phyloP scores from a whole-genome alignment of 805 yeast genomes.

The Myxozyma kluyveri region DNA sequence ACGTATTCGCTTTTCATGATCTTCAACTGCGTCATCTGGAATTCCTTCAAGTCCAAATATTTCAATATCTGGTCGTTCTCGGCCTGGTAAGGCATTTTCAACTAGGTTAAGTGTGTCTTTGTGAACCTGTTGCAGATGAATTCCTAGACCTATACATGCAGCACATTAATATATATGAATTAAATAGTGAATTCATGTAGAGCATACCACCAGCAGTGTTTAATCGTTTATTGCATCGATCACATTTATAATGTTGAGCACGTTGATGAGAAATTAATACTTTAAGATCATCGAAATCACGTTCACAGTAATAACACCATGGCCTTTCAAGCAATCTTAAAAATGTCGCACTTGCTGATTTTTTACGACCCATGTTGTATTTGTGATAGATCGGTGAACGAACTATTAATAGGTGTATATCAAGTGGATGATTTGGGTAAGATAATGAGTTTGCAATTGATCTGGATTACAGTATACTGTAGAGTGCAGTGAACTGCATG shows the following conservation, averaged over 20 bases:
- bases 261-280: slow-evolving; percentile 33
- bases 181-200: too few species aligned
- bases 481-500: too few species aligned
- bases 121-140: slow-evolving; percentile 32
- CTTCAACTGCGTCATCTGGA: slow-evolving; percentile 27
- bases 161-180: background rate
- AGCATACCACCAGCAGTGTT: slow-evolving; percentile 32
- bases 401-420: too few species aligned
- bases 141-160: slow-evolving; percentile 20
- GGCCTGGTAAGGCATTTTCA: slow-evolving; percentile 26
- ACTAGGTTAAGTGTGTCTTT: slow-evolving; percentile 27
- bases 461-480: too few species aligned
- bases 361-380: slow-evolving; percentile 22
- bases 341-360: slow-evolving; percentile 19
- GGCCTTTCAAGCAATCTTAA: slow-evolving; percentile 28
- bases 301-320: slow-evolving; percentile 34
- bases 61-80: slow-evolving; percentile 29
- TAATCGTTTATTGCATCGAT: slow-evolving; percentile 29
- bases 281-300: slow-evolving; percentile 32
- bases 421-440: too few species aligned
- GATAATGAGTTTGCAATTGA: too few species aligned
- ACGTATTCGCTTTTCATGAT: slow-evolving; percentile 23
- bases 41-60: slow-evolving; percentile 34
- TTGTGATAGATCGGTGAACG: too few species aligned
- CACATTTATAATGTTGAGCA: slow-evolving; percentile 32